phyloP scores from a whole-genome alignment of 805 yeast species.

The Candida succiphila region DNA sequence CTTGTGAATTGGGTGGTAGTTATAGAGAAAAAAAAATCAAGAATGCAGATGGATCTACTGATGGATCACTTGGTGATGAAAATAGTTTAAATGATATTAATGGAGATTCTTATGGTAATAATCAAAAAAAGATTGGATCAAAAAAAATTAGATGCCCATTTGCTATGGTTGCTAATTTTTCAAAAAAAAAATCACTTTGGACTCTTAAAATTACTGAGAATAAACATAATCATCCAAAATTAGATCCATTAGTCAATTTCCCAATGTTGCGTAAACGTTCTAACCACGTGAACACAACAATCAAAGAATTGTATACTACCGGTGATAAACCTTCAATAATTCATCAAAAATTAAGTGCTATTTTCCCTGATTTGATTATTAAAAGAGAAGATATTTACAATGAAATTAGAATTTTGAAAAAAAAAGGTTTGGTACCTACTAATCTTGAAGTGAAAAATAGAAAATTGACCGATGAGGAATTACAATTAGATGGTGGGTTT shows the following conservation, averaged over 20 bases:
- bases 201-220: conserved; percentile 42
- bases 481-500: too few species aligned
- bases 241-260: conserved; percentile 44
- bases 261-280: conserved; percentile 48
- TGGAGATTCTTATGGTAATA: conserved; percentile 3
- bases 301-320: conserved; percentile 39
- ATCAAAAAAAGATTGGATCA: conserved; percentile 24
- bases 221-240: conserved; percentile 49
- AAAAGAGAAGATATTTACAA: conserved; percentile 50
- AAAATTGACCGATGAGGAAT: conserved; percentile 17
- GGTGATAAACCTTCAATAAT: conserved; percentile 49
- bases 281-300: conserved; percentile 39
- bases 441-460: conserved; percentile 16
- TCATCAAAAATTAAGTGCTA: conserved; percentile 39
- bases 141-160: conserved; percentile 48
- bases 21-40: conserved; percentile 38
- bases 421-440: conserved; percentile 28
- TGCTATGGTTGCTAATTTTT: conserved; percentile 47
- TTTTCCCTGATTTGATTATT: conserved; percentile 42
- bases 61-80: conserved; percentile 6
- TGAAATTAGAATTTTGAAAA: conserved; percentile 45
- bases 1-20: conserved; percentile 49
- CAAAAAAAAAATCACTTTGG: conserved; percentile 41
- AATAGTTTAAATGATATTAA: neutral
- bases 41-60: conserved; percentile 11